Conservation (phyloP, 441 rosid genomes). For the Gossypium davidsonii region DNA sequence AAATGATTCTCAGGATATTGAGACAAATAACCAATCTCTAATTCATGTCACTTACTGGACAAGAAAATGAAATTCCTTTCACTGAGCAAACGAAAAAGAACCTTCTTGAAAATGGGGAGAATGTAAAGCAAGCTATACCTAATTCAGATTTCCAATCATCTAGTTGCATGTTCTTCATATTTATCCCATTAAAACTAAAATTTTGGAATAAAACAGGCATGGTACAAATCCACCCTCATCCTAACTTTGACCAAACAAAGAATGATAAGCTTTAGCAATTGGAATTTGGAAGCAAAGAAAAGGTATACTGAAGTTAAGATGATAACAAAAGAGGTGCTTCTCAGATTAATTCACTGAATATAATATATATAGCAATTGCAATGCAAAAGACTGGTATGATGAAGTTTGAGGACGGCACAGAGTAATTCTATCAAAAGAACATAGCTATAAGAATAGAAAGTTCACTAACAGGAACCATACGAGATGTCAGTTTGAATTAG, state of each 20-base stretch:
- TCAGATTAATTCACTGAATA: neutral
- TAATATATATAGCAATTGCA: neutral
- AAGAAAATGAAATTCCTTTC: neutral
- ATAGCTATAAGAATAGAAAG: neutral
- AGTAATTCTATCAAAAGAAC: neutral
- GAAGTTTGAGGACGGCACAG: neutral
- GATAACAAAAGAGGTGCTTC: neutral
- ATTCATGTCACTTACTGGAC: neutral
- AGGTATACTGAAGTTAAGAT: neutral
- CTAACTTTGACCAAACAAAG: neutral
- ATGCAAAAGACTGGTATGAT: neutral
- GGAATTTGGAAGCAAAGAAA: conserved; percentile 2
- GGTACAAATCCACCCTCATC: neutral
- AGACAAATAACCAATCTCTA: neutral
- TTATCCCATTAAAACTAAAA: neutral
- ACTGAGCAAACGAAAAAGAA: neutral
- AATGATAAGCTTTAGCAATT: neutral
- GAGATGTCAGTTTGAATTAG: neutral
- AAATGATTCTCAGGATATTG: neutral
- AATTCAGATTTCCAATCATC: neutral
- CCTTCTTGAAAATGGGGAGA: neutral
- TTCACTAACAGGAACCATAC: neutral
- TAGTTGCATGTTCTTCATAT: neutral
- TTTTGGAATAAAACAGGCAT: neutral
- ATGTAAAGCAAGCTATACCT: neutral